Conservation (phyloP, 768 basidiomycete genomes). For the Hysterangium stoloniferum region DNA sequence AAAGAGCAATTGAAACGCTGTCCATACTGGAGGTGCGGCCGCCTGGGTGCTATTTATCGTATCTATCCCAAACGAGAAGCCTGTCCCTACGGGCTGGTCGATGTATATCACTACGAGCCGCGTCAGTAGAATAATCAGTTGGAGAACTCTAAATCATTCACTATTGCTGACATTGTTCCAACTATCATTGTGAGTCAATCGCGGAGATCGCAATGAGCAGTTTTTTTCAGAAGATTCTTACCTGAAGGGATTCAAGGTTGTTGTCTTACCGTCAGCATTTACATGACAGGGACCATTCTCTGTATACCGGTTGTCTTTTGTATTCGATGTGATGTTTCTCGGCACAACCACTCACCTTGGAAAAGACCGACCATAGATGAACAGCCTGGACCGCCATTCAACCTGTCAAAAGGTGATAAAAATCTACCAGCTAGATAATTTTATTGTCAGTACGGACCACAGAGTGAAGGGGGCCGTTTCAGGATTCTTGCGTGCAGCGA, state of each 20-base stretch:
- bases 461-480: slow-evolving; percentile 60
- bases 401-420: slow-evolving; percentile 27
- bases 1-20: slow-evolving; percentile 55
- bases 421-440: background rate
- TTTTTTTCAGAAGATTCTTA: slow-evolving; percentile 27
- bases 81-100: slow-evolving; percentile 60
- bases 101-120: slow-evolving; percentile 53
- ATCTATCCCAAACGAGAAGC: slow-evolving; percentile 53
- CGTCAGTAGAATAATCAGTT: background rate
- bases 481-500: slow-evolving; percentile 51
- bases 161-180: slow-evolving; percentile 68
- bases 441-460: slow-evolving; percentile 35
- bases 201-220: too few species aligned
- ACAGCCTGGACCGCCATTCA: slow-evolving; percentile 57
- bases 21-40: slow-evolving; percentile 54
- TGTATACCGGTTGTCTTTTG: slow-evolving; percentile 15
- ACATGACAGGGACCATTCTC: slow-evolving; percentile 62
- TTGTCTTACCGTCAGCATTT: slow-evolving; percentile 43
- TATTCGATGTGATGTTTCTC: too few species aligned
- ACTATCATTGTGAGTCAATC: slow-evolving; percentile 26
- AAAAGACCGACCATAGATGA: slow-evolving; percentile 61
- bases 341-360: slow-evolving; percentile 34
- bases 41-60: slow-evolving; percentile 47
- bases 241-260: slow-evolving; percentile 55
- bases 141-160: slow-evolving; percentile 23